These are phyloP conservation scores for Diplocarpon rosae DNA, from an alignment of 2,329 filamentous ascomycete genomes.

Conservation along the genomic window DNA sequence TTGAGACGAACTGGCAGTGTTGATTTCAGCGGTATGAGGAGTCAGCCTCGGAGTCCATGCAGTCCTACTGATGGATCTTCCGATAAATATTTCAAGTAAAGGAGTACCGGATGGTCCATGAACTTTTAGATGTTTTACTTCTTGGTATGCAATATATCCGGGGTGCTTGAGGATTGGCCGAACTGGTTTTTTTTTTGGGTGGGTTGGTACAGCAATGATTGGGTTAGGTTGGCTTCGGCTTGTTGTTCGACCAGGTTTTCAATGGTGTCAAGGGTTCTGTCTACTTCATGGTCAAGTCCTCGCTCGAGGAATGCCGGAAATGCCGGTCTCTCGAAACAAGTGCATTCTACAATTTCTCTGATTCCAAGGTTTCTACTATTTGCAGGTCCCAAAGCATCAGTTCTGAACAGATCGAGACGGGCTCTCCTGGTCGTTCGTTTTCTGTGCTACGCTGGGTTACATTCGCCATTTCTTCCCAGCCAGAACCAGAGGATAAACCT, in stretches of 20 bases:
- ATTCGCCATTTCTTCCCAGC: not conserved
- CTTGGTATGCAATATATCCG: not conserved
- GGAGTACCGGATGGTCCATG: not conserved
- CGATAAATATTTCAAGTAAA: slow-evolving; percentile 21
- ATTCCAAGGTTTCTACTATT: not conserved
- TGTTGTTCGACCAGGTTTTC: not conserved
- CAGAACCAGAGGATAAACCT: not conserved
- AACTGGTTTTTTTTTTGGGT: not conserved
- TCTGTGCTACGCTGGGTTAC: not conserved
- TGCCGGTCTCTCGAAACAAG: too few relatives aligned
- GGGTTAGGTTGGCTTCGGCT: not conserved
- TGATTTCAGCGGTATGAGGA: slow-evolving; percentile 52
- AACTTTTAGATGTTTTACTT: not conserved
- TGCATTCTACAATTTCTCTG: not conserved
- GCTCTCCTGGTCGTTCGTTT: not conserved
- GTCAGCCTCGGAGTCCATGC: slow-evolving; percentile 47
- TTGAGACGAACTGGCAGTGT: slow-evolving; percentile 75
- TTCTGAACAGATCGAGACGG: not conserved
- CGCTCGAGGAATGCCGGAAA: not conserved
- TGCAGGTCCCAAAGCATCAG: not conserved
- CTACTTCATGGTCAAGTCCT: not conserved
- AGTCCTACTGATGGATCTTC: slow-evolving; percentile 29
- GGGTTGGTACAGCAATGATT: not conserved
- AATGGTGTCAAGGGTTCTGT: not conserved
- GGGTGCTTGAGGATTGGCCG: not conserved